phyloP scores from a whole-genome alignment of 1,284 basidiomycete species.

The Leccinum fallax region DNA sequence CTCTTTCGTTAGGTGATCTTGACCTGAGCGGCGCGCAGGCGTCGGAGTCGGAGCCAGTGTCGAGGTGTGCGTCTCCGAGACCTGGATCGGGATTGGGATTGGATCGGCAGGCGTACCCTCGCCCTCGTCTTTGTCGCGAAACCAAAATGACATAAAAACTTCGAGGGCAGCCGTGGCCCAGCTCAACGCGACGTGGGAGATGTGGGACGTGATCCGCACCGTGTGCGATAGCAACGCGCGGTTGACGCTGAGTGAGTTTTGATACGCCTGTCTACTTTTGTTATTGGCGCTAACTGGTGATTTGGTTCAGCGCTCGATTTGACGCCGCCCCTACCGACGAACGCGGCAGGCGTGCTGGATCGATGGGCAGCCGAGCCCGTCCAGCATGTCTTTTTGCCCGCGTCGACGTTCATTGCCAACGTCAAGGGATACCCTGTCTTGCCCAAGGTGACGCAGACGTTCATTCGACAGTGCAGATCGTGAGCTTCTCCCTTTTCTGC shows the following conservation, averaged over 20 bases:
- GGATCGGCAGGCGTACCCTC: neutral
- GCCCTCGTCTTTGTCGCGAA: constrained; percentile 8
- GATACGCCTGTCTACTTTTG: constrained; percentile 31
- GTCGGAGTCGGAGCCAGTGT: neutral
- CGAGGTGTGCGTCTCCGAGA: constrained; percentile 37
- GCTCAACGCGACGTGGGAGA: constrained; percentile 91
- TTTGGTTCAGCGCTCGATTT: constrained; percentile 79
- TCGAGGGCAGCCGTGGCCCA: constrained; percentile 53
- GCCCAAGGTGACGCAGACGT: constrained; percentile 87
- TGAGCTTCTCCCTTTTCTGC: constrained; percentile 38
- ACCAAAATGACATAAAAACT: constrained; percentile 22
- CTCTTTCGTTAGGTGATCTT: constrained; percentile 25
- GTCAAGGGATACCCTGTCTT: constrained; percentile 97
- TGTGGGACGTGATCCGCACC: constrained; percentile 93
- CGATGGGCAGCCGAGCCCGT: constrained; percentile 96
- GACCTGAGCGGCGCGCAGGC: constrained; percentile 13
- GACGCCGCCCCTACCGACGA: constrained; percentile 78
- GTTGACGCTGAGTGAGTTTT: constrained; percentile 80
- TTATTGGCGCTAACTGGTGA: constrained; percentile 6
- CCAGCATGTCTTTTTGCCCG: constrained; percentile 85
- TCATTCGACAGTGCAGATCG: constrained; percentile 87
- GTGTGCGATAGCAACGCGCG: constrained; percentile 88
- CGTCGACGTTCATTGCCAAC: constrained; percentile 92
- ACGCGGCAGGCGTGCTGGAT: constrained; percentile 60
- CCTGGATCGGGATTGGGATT: neutral